Conservation (phyloP, 768 basidiomycete genomes). For the Heimioporus sp. region DNA sequence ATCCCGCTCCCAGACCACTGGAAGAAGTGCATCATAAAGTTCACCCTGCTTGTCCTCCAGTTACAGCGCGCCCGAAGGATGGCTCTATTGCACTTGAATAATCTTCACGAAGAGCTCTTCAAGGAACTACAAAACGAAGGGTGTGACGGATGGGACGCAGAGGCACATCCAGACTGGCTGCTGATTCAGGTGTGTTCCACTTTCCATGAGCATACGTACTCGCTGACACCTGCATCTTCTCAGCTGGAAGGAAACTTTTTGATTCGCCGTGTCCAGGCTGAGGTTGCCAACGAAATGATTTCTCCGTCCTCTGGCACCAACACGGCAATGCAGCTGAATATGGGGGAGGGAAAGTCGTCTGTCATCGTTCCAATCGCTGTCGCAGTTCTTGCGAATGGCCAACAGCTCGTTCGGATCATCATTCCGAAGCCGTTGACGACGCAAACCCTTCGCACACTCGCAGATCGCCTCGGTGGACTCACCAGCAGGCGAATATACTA, state of each 20-base stretch:
- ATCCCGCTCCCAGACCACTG: conserved; percentile 19
- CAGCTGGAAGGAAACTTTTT: conserved; percentile 45
- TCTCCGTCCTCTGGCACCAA: conserved; percentile 33
- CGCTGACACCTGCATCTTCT: background rate
- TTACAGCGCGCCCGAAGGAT: conserved; percentile 38
- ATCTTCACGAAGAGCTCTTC: conserved; percentile 28
- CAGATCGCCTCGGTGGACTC: conserved; percentile 40
- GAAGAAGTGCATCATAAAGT: conserved; percentile 22
- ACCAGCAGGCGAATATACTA: conserved; percentile 43
- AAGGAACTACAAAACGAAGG: conserved; percentile 21
- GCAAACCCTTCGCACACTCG: conserved; percentile 48
- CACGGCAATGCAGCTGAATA: conserved; percentile 47
- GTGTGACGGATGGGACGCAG: conserved; percentile 14
- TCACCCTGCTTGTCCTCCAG: conserved; percentile 27
- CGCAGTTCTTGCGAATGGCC: conserved; percentile 38
- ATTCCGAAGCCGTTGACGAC: conserved; percentile 43
- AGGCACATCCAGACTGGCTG: conserved; percentile 38
- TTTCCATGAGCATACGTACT: too few relatives aligned
- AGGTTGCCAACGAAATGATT: conserved; percentile 45
- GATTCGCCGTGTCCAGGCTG: conserved; percentile 40
- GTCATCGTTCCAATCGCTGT: conserved; percentile 46
- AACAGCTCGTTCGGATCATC: conserved; percentile 43
- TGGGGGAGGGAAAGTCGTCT: conserved; percentile 54
- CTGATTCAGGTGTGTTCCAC: conserved; percentile 36
- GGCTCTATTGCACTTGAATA: conserved; percentile 13